phyloP scores from a whole-genome alignment of 371 early-diverging fungal species.

The Dinochytrium kinnereticum region DNA sequence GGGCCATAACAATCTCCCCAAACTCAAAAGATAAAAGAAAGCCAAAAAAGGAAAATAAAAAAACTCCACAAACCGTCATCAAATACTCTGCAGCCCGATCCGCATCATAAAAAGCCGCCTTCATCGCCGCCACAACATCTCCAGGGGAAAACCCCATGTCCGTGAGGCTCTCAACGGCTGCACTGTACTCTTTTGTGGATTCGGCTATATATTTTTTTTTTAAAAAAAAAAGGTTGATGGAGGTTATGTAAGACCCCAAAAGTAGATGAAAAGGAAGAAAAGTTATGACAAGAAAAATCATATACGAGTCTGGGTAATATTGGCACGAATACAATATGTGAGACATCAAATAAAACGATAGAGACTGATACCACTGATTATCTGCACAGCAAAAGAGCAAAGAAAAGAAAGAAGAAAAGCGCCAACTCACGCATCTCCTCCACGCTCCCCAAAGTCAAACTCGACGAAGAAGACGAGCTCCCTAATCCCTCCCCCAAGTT shows the following conservation, averaged over 20 bases:
- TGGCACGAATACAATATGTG: too few relatives aligned
- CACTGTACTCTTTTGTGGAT: slow-evolving; percentile 58
- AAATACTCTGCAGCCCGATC: slow-evolving; percentile 97
- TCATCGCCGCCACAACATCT: slow-evolving; percentile 86
- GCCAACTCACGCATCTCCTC: too few relatives aligned
- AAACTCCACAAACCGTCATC: slow-evolving; percentile 67
- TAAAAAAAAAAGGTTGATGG: too few relatives aligned
- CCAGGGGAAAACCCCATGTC: slow-evolving; percentile 95
- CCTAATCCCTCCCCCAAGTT: background rate
- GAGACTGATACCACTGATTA: too few relatives aligned
- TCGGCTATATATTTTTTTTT: slow-evolving; percentile 34
- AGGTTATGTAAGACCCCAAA: background rate
- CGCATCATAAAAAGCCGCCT: slow-evolving; percentile 96
- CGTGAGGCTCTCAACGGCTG: slow-evolving; percentile 82
- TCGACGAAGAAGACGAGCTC: background rate
- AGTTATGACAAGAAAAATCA: too few relatives aligned
- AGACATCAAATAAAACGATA: too few relatives aligned
- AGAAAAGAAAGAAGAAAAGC: too few relatives aligned
- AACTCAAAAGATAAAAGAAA: slow-evolving; percentile 53
- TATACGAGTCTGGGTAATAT: too few relatives aligned
- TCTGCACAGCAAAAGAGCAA: too few relatives aligned
- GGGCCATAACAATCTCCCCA: too few relatives aligned
- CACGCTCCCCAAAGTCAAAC: too few relatives aligned
- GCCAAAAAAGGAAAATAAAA: slow-evolving; percentile 51
- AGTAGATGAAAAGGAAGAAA: background rate